phyloP scores from a whole-genome alignment of 2,329 filamentous ascomycete genomes.

The Xylaria sp. region DNA sequence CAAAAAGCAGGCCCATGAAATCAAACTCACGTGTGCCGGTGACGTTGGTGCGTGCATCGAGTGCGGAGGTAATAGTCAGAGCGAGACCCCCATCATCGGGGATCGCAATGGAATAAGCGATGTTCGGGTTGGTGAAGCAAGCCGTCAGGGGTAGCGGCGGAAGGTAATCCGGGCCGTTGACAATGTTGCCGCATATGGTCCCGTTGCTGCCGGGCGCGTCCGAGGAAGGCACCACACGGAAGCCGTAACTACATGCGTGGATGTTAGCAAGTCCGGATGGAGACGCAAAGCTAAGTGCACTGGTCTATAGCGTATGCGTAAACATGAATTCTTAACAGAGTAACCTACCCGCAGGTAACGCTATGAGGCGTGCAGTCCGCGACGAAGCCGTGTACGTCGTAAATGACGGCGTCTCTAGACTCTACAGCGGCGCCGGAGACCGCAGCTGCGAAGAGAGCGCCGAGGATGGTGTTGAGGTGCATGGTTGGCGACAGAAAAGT shows the following conservation, averaged over 20 bases:
- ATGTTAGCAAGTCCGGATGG: slow-evolving; percentile 1
- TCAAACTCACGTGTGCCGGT: slow-evolving; percentile 34
- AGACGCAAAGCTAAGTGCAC: background rate
- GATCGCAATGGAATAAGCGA: slow-evolving; percentile 25
- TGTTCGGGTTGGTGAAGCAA: slow-evolving; percentile 25
- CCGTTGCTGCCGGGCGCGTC: slow-evolving; percentile 30
- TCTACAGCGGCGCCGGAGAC: slow-evolving; percentile 30
- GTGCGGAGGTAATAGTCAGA: slow-evolving; percentile 31
- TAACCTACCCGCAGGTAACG: slow-evolving; percentile 29
- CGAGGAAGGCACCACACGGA: slow-evolving; percentile 28
- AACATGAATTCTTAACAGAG: background rate
- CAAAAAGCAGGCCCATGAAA: background rate
- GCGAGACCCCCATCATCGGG: slow-evolving; percentile 30
- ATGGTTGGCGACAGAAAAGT: slow-evolving; percentile 15
- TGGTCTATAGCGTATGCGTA: background rate
- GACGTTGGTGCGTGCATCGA: slow-evolving; percentile 29
- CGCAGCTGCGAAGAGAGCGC: slow-evolving; percentile 25
- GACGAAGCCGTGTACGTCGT: slow-evolving; percentile 24
- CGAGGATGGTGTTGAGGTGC: slow-evolving; percentile 25
- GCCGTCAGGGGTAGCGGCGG: slow-evolving; percentile 22
- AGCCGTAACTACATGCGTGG: slow-evolving; percentile 24
- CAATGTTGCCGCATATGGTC: slow-evolving; percentile 30
- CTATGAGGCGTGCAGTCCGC: slow-evolving; percentile 30
- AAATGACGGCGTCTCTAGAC: slow-evolving; percentile 14
- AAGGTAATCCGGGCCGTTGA: slow-evolving; percentile 30